Conservation (phyloP, 352 stramenopile genomes). For the Phytophthora citrophthora region DNA sequence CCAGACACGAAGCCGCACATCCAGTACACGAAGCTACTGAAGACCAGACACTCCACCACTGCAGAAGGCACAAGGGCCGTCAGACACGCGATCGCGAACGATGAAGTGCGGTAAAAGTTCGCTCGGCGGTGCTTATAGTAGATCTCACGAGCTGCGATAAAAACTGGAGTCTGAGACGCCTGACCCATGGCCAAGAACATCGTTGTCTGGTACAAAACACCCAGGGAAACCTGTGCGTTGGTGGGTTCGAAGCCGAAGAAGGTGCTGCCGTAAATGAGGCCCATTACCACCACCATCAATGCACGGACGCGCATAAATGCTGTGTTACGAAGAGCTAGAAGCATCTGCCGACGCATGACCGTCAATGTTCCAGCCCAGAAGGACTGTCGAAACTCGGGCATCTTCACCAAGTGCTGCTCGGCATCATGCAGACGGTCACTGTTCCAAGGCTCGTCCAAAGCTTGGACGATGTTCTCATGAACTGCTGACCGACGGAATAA, state of each 20-base stretch:
- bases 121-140: slow-evolving; percentile 84
- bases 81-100: slow-evolving; percentile 50
- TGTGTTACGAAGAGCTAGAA: slow-evolving; percentile 41
- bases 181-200: slow-evolving; percentile 69
- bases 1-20: slow-evolving; percentile 68
- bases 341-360: slow-evolving; percentile 42
- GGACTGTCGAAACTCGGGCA: slow-evolving; percentile 37
- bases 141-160: slow-evolving; percentile 52
- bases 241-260: slow-evolving; percentile 37
- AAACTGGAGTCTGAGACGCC: slow-evolving; percentile 59
- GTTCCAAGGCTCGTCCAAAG: slow-evolving; percentile 51
- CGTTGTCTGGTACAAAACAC: slow-evolving; percentile 69
- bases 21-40: slow-evolving; percentile 88
- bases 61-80: slow-evolving; percentile 24
- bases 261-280: slow-evolving; percentile 34
- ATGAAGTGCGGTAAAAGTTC: slow-evolving; percentile 79
- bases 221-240: slow-evolving; percentile 38
- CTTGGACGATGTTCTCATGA: slow-evolving; percentile 47
- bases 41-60: slow-evolving; percentile 57
- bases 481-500: slow-evolving; percentile 29
- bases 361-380: slow-evolving; percentile 57
- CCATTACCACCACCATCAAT: slow-evolving; percentile 32
- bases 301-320: slow-evolving; percentile 23
- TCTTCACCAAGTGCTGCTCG: slow-evolving; percentile 56
- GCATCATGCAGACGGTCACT: slow-evolving; percentile 6